Evolutionary conservation across 2,329 filamentous ascomycete genomes (phyloP).

Genomic region (Mycosphaerella arachidis): DNA sequence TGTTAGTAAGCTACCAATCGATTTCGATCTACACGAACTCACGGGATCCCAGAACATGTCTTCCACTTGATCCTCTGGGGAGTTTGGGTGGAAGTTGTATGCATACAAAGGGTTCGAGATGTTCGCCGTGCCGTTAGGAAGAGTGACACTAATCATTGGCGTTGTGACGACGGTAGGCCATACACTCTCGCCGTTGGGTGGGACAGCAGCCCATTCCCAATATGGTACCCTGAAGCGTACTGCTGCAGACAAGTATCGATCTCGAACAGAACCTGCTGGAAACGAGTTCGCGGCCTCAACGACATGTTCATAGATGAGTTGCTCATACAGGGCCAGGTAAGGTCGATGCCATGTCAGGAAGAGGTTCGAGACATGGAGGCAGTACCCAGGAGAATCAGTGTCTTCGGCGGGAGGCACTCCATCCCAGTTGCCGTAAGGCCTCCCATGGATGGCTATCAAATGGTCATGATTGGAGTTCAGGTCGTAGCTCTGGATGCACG

Average conservation of each 20-base stretch:
- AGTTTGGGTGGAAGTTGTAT: constrained; percentile 48
- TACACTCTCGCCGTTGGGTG: constrained; percentile 31
- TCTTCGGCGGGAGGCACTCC: constrained; percentile 45
- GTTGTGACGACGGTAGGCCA: constrained; percentile 38
- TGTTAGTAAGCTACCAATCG: background rate
- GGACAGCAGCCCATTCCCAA: constrained; percentile 46
- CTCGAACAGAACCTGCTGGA: constrained; percentile 34
- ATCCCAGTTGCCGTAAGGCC: constrained; percentile 60
- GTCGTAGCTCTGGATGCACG: background rate
- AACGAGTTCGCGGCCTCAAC: constrained; percentile 40
- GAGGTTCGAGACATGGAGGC: constrained; percentile 68
- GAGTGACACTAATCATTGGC: constrained; percentile 36
- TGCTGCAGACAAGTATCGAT: constrained; percentile 40
- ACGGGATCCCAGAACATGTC: constrained; percentile 60
- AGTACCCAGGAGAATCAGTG: constrained; percentile 63
- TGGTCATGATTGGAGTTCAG: background rate
- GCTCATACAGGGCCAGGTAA: constrained; percentile 58
- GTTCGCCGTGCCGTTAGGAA: constrained; percentile 30
- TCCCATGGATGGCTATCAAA: constrained; percentile 68
- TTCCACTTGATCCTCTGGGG: constrained; percentile 35
- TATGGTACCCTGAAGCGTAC: constrained; percentile 42
- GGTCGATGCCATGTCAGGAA: constrained; percentile 83
- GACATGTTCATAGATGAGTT: constrained; percentile 40
- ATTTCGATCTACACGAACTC: constrained; percentile 31
- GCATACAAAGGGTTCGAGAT: constrained; percentile 35